Conservation (phyloP, 192 early-diverging fungal species). For the Entomortierella chlamydospora region DNA sequence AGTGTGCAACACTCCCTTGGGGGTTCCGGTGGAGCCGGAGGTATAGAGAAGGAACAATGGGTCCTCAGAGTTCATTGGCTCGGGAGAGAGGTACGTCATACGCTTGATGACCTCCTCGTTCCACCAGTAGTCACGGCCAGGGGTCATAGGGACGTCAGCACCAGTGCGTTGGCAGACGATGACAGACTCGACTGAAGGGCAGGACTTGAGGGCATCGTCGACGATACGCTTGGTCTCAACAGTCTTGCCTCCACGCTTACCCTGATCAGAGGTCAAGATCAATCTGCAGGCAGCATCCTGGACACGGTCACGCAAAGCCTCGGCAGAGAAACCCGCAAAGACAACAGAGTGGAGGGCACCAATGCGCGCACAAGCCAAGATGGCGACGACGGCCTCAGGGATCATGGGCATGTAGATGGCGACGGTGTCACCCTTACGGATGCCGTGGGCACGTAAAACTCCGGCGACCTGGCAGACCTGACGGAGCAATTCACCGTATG, state of each 20-base stretch:
- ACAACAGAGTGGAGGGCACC: slow-evolving; percentile 94
- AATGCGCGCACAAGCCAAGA: slow-evolving; percentile 95
- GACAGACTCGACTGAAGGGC: slow-evolving; percentile 84
- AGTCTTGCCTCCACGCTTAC: slow-evolving; percentile 89
- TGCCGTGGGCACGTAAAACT: slow-evolving; percentile 82
- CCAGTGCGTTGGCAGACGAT: slow-evolving; percentile 94
- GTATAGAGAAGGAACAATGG: slow-evolving; percentile 97
- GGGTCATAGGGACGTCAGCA: slow-evolving; percentile 79
- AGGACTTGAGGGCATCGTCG: slow-evolving; percentile 85
- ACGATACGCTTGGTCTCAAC: slow-evolving; percentile 93
- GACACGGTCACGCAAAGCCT: slow-evolving; percentile 93
- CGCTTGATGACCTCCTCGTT: slow-evolving; percentile 88
- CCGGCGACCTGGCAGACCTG: slow-evolving; percentile 90
- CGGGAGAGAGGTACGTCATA: slow-evolving; percentile 88
- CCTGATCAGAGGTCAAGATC: slow-evolving; percentile 95
- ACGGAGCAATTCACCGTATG: slow-evolving; percentile 85
- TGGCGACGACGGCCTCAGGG: slow-evolving; percentile 91
- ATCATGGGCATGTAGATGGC: slow-evolving; percentile 99
- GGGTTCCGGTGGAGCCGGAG: slow-evolving; percentile 88
- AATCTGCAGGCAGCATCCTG: slow-evolving; percentile 83
- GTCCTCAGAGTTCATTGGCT: slow-evolving; percentile 89
- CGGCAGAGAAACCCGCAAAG: slow-evolving; percentile 97
- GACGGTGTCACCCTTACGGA: slow-evolving; percentile 94
- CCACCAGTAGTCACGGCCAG: slow-evolving; percentile 93
- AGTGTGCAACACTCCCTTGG: slow-evolving; percentile 96